Conservation (phyloP, 2,329 filamentous ascomycete genomes). For the Fusarium euwallaceae region DNA sequence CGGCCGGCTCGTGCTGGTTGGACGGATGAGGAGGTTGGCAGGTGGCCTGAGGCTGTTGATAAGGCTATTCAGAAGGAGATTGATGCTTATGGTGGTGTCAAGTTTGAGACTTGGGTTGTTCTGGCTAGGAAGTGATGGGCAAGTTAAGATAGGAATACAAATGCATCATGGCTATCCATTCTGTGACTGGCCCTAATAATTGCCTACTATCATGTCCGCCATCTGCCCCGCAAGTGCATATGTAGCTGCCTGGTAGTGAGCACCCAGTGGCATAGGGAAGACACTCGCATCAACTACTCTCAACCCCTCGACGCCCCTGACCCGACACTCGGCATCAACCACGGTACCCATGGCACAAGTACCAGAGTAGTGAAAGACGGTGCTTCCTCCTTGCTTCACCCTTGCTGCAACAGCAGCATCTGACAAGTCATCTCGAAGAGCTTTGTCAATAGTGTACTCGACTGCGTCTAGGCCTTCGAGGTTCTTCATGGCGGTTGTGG, state of each 20-base stretch:
- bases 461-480: not conserved
- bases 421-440: not conserved
- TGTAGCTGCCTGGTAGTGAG: not conserved
- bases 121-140: constrained; percentile 38
- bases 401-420: not conserved
- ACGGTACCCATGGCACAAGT: not conserved
- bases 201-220: not conserved
- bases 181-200: not conserved
- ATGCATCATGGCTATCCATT: not conserved
- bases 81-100: constrained; percentile 37
- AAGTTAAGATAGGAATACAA: not conserved
- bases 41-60: constrained; percentile 41
- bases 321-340: not conserved
- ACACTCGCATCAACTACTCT: not conserved
- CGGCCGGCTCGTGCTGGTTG: constrained; percentile 37
- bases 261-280: not conserved
- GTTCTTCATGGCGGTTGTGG: not conserved
- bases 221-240: not conserved
- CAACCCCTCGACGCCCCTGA: not conserved
- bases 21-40: constrained; percentile 38
- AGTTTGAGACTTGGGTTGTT: constrained; percentile 43
- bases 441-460: not conserved
- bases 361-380: not conserved
- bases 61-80: constrained; percentile 36
- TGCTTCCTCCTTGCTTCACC: not conserved